A percentile compares a stretch with the other conserved stretches of the same genome.
Evolutionary conservation across 495 filamentous ascomycete genomes (phyloP).

Genomic region (Hypoxylon cercidicola): DNA sequence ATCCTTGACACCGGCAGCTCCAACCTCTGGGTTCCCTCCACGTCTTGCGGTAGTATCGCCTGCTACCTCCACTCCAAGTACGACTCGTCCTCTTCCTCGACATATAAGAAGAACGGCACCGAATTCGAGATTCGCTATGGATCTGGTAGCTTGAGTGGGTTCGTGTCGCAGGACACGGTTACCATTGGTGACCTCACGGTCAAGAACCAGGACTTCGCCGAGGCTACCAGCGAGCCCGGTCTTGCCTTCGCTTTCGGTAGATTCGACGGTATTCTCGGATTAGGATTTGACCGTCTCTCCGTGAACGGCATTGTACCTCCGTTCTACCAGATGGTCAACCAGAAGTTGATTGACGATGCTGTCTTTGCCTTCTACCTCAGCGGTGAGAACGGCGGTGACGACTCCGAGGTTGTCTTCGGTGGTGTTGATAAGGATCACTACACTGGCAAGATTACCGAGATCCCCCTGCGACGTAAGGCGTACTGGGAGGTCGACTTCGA

Average conservation of each 20-base stretch:
- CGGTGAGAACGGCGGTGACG: slow-evolving; percentile 72
- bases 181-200: slow-evolving; percentile 89
- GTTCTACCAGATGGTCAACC: slow-evolving; percentile 94
- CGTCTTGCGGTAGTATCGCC: slow-evolving; percentile 91
- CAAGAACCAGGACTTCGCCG: slow-evolving; percentile 91
- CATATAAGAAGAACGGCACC: slow-evolving; percentile 93
- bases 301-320: slow-evolving; percentile 95
- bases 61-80: slow-evolving; percentile 98
- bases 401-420: slow-evolving; percentile 91
- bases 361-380: slow-evolving; percentile 98
- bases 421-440: slow-evolving; percentile 89
- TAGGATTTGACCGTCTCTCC: slow-evolving; percentile 94
- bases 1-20: slow-evolving; percentile 98
- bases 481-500: slow-evolving; percentile 99
- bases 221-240: slow-evolving; percentile 93
- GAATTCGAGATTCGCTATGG: slow-evolving; percentile 95
- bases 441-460: slow-evolving; percentile 88
- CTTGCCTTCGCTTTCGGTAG: slow-evolving; percentile 97
- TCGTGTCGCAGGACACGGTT: slow-evolving; percentile 86
- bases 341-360: slow-evolving; percentile 87
- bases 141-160: slow-evolving; percentile 93
- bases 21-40: slow-evolving; percentile 97
- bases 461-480: slow-evolving; percentile 95
- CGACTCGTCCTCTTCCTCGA: slow-evolving; percentile 87
- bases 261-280: slow-evolving; percentile 97